These are phyloP conservation scores for Rhizopogon vinicolor DNA, from an alignment of 768 basidiomycete species.

Conservation along the genomic window DNA sequence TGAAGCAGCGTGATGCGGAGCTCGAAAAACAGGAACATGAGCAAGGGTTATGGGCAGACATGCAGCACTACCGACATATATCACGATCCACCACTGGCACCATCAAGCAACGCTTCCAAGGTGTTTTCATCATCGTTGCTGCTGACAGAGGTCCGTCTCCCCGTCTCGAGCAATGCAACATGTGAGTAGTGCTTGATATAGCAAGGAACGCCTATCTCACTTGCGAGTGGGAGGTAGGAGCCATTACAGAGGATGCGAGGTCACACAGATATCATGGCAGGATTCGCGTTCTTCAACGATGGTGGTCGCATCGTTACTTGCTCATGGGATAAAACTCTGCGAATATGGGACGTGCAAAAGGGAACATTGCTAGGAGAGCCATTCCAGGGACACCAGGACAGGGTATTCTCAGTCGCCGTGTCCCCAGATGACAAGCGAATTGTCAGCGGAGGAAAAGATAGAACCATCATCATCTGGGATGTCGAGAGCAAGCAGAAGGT, in stretches of 20 bases:
- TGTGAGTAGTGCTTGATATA: too few relatives aligned
- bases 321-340: slow-evolving; percentile 11
- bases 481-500: slow-evolving; percentile 14
- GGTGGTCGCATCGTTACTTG: slow-evolving; percentile 17
- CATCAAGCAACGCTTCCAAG: too few relatives aligned
- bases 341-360: slow-evolving; percentile 21
- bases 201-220: too few relatives aligned
- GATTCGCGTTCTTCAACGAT: slow-evolving; percentile 24
- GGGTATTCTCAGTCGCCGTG: slow-evolving; percentile 22
- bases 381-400: slow-evolving; percentile 18
- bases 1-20: too few relatives aligned
- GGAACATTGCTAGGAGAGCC: slow-evolving; percentile 11
- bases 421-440: slow-evolving; percentile 19
- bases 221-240: too few relatives aligned
- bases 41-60: too few relatives aligned
- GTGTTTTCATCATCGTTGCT: too few relatives aligned
- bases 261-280: slow-evolving; percentile 21
- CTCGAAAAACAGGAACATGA: too few relatives aligned
- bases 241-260: neutral
- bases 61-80: too few relatives aligned
- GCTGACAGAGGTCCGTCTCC: too few relatives aligned
- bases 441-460: slow-evolving; percentile 21
- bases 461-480: slow-evolving; percentile 21
- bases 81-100: too few relatives aligned
- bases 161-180: neutral